phyloP scores from a whole-genome alignment of 192 early-diverging fungal genomes.

The Pilobolus umbonatus region DNA sequence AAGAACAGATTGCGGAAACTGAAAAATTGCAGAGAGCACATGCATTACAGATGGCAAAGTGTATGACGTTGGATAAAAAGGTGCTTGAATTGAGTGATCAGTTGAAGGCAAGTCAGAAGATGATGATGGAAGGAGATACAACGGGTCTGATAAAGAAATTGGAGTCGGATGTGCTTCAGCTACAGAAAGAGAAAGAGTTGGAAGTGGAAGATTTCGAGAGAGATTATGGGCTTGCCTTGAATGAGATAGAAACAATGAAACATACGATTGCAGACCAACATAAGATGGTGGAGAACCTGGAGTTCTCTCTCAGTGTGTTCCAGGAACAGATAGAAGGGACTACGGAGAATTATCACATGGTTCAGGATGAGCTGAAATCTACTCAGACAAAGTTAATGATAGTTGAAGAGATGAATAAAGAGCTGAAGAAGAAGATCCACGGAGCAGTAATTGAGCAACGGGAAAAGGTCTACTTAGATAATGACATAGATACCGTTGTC shows the following conservation, averaged over 20 bases:
- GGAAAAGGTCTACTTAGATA: too few species aligned
- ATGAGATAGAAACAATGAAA: neutral
- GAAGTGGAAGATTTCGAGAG: neutral
- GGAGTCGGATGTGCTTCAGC: neutral
- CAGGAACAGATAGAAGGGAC: neutral
- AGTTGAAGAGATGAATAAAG: neutral
- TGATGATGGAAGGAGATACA: neutral
- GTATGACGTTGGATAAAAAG: neutral
- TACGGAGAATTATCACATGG: neutral
- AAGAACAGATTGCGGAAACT: neutral
- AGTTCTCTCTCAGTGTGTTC: neutral
- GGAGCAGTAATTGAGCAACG: too few species aligned
- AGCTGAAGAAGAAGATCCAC: neutral
- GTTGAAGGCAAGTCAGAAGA: neutral
- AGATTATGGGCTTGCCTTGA: slow-evolving; percentile 2
- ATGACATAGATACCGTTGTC: too few species aligned
- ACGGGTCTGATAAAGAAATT: neutral
- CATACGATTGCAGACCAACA: neutral
- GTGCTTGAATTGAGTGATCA: neutral
- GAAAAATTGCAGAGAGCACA: neutral
- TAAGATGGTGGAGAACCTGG: neutral
- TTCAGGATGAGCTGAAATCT: neutral
- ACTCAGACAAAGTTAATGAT: neutral
- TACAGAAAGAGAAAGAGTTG: neutral
- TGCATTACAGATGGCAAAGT: neutral